Evolutionary conservation across 116 monocot genomes (phyloP).

Genomic region (Cymodocea nodosa): DNA sequence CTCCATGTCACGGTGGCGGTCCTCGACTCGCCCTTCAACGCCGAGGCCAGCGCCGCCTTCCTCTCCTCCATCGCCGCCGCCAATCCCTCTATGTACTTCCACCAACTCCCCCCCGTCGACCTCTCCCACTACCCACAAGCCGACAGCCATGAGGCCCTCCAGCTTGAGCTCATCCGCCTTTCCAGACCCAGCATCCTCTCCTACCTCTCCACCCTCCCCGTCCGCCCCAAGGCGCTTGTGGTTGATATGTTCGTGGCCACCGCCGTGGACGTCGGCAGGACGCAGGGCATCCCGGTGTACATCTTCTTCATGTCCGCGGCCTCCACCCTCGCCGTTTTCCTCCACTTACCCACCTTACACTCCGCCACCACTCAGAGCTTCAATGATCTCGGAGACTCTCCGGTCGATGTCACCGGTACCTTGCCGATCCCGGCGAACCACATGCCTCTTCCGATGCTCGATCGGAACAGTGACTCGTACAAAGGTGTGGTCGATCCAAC

Average conservation of each 20-base stretch:
- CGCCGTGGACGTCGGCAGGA: constrained; percentile 16
- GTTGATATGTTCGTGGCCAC: constrained; percentile 37
- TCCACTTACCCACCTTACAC: constrained; percentile 26
- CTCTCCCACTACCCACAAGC: constrained; percentile 3
- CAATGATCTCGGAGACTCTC: constrained; percentile 22
- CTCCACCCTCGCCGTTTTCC: constrained; percentile 9
- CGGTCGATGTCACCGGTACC: constrained; percentile 6
- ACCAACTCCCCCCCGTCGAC: constrained; percentile 28
- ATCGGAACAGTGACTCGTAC: constrained; percentile 25
- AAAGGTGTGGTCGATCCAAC: neutral
- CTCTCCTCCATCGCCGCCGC: constrained; percentile 21
- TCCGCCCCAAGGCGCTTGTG: constrained; percentile 17
- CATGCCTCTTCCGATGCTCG: constrained; percentile 18
- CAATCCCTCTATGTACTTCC: constrained; percentile 47
- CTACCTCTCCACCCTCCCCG: constrained; percentile 15
- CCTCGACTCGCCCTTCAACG: constrained; percentile 32
- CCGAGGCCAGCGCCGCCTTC: constrained; percentile 34
- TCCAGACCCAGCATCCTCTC: constrained; percentile 29
- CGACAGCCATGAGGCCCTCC: constrained; percentile 20
- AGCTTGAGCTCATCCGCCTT: constrained; percentile 43
- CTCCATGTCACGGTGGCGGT: constrained; percentile 39
- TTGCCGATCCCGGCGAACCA: constrained; percentile 28
- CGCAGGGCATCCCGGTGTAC: constrained; percentile 27
- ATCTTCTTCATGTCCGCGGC: constrained; percentile 32
- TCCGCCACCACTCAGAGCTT: constrained; percentile 9